Percentiles rank a stretch among this genome's conserved stretches.
Evolutionary conservation across 257 asterid species (phyloP).

Genomic region (Prunella vulgaris): DNA sequence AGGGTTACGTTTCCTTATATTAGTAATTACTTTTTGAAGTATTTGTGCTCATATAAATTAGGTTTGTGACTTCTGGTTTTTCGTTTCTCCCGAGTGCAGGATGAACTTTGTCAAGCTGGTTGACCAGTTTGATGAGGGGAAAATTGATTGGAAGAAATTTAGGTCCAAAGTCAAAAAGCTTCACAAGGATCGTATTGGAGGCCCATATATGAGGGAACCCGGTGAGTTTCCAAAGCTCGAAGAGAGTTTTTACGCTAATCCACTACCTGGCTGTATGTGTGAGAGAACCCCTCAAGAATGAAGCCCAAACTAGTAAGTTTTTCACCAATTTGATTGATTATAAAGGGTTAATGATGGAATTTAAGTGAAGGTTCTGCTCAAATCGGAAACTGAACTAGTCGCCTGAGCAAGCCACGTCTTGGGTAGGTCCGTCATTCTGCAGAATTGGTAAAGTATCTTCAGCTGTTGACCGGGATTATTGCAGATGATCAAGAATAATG

Average conservation of each 20-base stretch:
- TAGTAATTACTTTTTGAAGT: neutral
- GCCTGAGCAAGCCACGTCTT: neutral
- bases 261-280: conserved; percentile 88
- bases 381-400: conserved; percentile 13
- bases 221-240: conserved; percentile 92
- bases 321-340: neutral
- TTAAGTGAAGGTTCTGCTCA: neutral
- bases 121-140: conserved; percentile 70
- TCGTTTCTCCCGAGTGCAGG: conserved; percentile 39
- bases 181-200: conserved; percentile 66
- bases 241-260: conserved; percentile 92
- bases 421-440: neutral
- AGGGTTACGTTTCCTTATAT: neutral
- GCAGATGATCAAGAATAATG: conserved; percentile 30
- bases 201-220: conserved; percentile 75
- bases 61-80: neutral
- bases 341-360: conserved; percentile 15
- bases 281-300: conserved; percentile 43
- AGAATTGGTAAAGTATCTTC: neutral
- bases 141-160: conserved; percentile 75
- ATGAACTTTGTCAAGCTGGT: conserved; percentile 76
- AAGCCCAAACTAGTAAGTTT: conserved; percentile 19
- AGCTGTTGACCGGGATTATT: conserved; percentile 16
- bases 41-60: neutral
- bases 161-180: conserved; percentile 68